Evolutionary conservation across 257 asterid genomes (phyloP).

Genomic region (Osmanthus fragrans): DNA sequence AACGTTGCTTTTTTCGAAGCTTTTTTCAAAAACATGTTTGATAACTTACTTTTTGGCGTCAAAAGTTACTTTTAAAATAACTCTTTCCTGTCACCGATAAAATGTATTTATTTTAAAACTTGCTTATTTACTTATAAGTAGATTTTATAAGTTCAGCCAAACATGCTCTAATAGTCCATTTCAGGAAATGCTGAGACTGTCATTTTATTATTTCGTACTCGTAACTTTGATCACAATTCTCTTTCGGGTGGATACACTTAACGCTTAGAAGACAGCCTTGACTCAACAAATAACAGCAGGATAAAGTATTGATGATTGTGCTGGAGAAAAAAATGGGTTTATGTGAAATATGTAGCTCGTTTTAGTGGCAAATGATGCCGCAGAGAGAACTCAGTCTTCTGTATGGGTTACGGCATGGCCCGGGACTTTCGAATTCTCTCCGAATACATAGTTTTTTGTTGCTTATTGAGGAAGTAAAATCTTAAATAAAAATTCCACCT

Average conservation of each 20-base stretch:
- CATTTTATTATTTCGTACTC: not conserved
- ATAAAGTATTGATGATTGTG: slow-evolving; percentile 70
- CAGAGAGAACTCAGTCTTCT: slow-evolving; percentile 96
- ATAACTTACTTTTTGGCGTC: not conserved
- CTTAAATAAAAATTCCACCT: not conserved
- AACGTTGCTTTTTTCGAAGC: too few species aligned
- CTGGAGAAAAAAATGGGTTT: slow-evolving; percentile 97
- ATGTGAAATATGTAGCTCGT: slow-evolving; percentile 96
- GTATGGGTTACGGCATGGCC: slow-evolving; percentile 93
- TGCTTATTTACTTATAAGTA: not conserved
- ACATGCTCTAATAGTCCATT: not conserved
- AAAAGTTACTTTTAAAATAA: too few species aligned
- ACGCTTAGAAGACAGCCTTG: slow-evolving; percentile 69
- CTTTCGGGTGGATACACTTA: slow-evolving; percentile 83
- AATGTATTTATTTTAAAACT: too few species aligned
- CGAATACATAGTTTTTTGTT: slow-evolving; percentile 48
- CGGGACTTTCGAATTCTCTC: slow-evolving; percentile 62
- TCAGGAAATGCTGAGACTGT: not conserved
- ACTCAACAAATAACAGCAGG: slow-evolving; percentile 75
- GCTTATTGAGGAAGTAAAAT: not conserved
- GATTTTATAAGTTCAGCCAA: too few species aligned
- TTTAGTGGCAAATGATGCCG: slow-evolving; percentile 96
- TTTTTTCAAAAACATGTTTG: not conserved
- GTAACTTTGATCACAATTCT: not conserved
- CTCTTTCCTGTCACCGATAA: not conserved